Base-by-base conservation (phyloP, 257 asterid species). In the Vinca minor region DNA sequence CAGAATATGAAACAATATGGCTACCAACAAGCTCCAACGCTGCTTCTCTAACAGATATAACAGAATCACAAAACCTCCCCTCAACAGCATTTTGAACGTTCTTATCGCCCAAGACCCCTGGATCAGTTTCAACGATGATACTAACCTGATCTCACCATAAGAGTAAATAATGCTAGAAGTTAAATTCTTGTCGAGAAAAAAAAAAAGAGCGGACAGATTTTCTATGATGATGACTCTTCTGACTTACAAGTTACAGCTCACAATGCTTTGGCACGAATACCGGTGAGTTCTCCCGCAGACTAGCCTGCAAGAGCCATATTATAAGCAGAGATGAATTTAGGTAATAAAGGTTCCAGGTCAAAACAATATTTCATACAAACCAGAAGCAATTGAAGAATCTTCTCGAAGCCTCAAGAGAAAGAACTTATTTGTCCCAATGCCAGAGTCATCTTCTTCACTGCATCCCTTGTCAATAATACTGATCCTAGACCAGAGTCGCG, bases 21-120 rank as follows among this genome's bases (percentile, higher is more conserved):
- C 95, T 87, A 62, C 99, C 99, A 76, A 93, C 99, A 80, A 93
- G 93, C 78, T 93, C 99, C 71, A 93, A 86, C 17, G 99, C 99
- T 67, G 99, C 97, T 84, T 93, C 99, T 83, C 99, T 84, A 38
- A 82, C 99, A 29, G 97, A 93, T 68, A 87, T 93, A 68, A 95
- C 96, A 60, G 94, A 81, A 83, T 93, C 99, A 69, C 96, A 87
- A 76, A 93, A 93, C 83, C 97, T 93, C 73, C 94, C 97, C 77
- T 93, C 99, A 70, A 93, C 99, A 50, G 99, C 97, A 28, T 83
- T 64, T 75, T 93, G 97, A 74, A 93, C 93, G 74, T 68, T 87
- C 78, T 80, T 79, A 81, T 93, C 92, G 58, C 97, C 88, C 83
- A 93, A 69, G 66, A 93, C 97, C 87, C 81, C 99, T 39, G 99